Conservation (phyloP, 208 protist genomes). For the Endotrypanum monterogeii region DNA sequence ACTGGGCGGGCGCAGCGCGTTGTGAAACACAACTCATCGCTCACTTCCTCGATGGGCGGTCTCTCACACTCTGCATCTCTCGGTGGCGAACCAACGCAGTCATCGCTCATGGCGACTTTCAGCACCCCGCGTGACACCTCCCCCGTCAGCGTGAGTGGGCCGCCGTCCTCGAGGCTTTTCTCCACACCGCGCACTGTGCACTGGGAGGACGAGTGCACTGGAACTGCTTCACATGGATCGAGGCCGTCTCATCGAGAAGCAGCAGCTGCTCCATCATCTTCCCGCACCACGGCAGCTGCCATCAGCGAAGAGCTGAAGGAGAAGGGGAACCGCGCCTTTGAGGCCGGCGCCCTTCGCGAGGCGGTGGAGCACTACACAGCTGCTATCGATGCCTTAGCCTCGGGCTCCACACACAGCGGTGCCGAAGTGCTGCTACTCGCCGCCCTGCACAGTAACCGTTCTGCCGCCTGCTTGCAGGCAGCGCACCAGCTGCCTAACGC, state of each 20-base stretch:
- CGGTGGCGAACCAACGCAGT: conserved; percentile 5
- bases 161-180: not conserved
- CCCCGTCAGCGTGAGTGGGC: conserved; percentile 1
- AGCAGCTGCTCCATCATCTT: too few species aligned
- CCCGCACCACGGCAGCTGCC: not conserved
- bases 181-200: conserved; percentile 9
- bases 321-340: conserved; percentile 92
- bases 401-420: not conserved
- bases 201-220: conserved; percentile 6
- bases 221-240: not conserved
- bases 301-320: conserved; percentile 72
- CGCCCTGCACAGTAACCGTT: conserved; percentile 94
- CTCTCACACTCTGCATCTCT: conserved; percentile 31
- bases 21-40: not conserved
- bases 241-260: conserved; percentile 5
- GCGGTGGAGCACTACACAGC: conserved; percentile 83
- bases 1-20: not conserved
- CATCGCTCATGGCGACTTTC: not conserved
- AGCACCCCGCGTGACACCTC: not conserved
- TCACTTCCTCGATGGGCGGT: conserved; percentile 14
- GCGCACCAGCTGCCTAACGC: conserved; percentile 51
- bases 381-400: conserved; percentile 66
- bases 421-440: conserved; percentile 45
- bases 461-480: conserved; percentile 86
- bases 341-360: conserved; percentile 68